Conservation (phyloP, 371 early-diverging fungal genomes). For the Amoeboaphelidium protococcarum region DNA sequence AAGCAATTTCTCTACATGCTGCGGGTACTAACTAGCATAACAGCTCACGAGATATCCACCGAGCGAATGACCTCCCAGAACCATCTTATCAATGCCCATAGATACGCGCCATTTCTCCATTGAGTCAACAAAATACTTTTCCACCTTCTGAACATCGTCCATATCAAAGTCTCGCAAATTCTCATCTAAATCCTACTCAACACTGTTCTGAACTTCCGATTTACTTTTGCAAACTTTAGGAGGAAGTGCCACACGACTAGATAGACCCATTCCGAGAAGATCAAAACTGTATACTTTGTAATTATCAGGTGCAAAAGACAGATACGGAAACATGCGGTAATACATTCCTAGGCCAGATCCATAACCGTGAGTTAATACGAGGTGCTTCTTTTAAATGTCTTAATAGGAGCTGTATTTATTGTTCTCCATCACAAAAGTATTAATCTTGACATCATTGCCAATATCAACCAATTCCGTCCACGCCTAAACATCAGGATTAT, state of each 20-base stretch:
- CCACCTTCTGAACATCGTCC: slow-evolving; percentile 21
- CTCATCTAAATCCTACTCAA: not conserved
- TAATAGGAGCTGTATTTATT: not conserved
- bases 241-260: slow-evolving; percentile 12
- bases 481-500: not conserved
- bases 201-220: not conserved
- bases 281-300: slow-evolving; percentile 4
- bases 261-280: slow-evolving; percentile 16
- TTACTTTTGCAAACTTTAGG: not conserved
- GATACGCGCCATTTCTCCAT: slow-evolving; percentile 65
- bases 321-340: not conserved
- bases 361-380: slow-evolving; percentile 3
- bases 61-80: slow-evolving; percentile 50
- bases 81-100: slow-evolving; percentile 49
- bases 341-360: slow-evolving; percentile 2
- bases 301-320: not conserved
- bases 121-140: slow-evolving; percentile 64
- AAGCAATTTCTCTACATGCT: slow-evolving; percentile 61
- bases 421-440: slow-evolving; percentile 1
- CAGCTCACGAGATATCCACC: slow-evolving; percentile 65
- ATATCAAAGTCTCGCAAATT: not conserved
- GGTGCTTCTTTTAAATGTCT: not conserved
- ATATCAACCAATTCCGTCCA: not conserved
- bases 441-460: not conserved
- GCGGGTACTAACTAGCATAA: slow-evolving; percentile 64